A percentile compares a stretch with the other conserved stretches of the same genome.
Evolutionary conservation across 2,329 filamentous ascomycete species (phyloP).

Genomic region (Trichoderma polysporum): DNA sequence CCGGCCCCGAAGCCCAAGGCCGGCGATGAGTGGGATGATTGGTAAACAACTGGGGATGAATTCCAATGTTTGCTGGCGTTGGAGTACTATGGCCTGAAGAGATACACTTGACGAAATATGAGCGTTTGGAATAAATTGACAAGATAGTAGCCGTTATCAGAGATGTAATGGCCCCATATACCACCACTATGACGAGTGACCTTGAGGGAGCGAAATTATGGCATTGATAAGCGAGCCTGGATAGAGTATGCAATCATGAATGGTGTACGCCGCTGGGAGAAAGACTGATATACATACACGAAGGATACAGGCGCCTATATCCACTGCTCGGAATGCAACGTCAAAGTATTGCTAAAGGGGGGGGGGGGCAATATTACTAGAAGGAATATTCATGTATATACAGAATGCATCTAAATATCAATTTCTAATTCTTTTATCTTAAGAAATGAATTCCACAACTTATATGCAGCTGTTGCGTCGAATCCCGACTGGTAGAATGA

Average conservation of each 20-base stretch:
- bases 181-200: conserved; percentile 5
- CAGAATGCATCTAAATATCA: background rate
- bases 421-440: background rate
- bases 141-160: conserved; percentile 1
- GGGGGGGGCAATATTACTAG: background rate
- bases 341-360: conserved; percentile 15
- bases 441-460: background rate
- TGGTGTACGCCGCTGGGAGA: background rate
- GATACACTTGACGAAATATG: conserved; percentile 23
- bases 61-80: conserved; percentile 11
- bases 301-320: no score
- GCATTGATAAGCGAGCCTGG: background rate
- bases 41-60: conserved; percentile 46
- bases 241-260: background rate
- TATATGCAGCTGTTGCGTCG: no score
- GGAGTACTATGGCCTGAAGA: conserved; percentile 27
- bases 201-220: background rate
- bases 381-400: conserved; percentile 26
- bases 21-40: conserved; percentile 63
- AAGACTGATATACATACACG: background rate
- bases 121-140: conserved; percentile 28
- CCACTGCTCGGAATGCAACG: background rate
- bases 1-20: conserved; percentile 45
- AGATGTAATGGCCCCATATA: background rate
- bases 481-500: no score